Conservation (phyloP, 1,284 basidiomycete genomes). For the Omphalotus olearius region DNA sequence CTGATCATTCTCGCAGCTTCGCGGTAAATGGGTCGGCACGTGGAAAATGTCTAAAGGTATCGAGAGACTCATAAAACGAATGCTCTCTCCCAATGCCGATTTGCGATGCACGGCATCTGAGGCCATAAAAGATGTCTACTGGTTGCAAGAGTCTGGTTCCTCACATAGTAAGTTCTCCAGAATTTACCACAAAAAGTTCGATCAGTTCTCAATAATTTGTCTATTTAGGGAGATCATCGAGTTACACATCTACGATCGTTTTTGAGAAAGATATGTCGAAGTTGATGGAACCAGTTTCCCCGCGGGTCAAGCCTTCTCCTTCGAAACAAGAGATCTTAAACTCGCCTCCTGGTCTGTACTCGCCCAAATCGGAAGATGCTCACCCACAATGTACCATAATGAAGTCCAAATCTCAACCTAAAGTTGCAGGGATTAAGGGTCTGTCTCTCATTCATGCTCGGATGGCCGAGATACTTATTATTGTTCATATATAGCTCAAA, state of each 20-base stretch:
- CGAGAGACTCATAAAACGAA: conserved; percentile 65
- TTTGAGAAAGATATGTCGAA: conserved; percentile 46
- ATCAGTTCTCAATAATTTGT: not conserved
- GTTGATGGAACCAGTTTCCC: conserved; percentile 35
- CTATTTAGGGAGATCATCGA: conserved; percentile 46
- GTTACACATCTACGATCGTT: conserved; percentile 45
- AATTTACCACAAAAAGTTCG: conserved; percentile 7
- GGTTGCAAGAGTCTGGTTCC: conserved; percentile 34
- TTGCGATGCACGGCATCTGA: conserved; percentile 63
- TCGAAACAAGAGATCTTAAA: not conserved
- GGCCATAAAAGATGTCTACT: conserved; percentile 66
- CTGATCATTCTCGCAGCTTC: conserved; percentile 35
- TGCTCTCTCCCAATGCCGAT: conserved; percentile 77
- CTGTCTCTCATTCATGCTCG: not conserved
- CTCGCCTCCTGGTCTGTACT: conserved; percentile 29
- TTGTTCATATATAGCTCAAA: conserved; percentile 12
- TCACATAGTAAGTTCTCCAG: conserved; percentile 29
- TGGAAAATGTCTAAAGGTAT: conserved; percentile 67
- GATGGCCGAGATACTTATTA: not conserved
- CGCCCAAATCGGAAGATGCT: conserved; percentile 13
- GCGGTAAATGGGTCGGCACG: conserved; percentile 80
- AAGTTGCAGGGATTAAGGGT: conserved; percentile 21
- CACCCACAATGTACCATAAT: conserved; percentile 20
- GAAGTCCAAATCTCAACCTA: conserved; percentile 40
- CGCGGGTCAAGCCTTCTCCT: conserved; percentile 12